Conservation (phyloP, 176 grass and related monocot genomes). For the Carex parvula region DNA sequence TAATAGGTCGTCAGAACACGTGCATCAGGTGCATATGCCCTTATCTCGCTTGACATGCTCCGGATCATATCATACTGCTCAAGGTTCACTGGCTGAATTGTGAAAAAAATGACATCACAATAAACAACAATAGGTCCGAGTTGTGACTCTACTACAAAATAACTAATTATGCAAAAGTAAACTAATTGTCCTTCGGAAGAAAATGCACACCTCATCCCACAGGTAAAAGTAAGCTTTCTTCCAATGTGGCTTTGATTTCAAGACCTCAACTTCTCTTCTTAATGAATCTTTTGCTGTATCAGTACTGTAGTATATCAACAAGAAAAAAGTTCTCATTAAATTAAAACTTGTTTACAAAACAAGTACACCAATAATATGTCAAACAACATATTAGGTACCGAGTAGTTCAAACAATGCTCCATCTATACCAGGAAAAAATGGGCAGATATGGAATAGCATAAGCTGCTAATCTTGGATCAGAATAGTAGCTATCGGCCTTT, state of each 20-base stretch:
- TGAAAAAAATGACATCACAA: conserved; percentile 23
- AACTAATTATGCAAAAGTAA: conserved; percentile 30
- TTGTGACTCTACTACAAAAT: not conserved
- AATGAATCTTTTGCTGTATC: conserved; percentile 73
- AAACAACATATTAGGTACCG: conserved; percentile 2
- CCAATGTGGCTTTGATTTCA: conserved; percentile 86
- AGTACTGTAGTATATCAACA: conserved; percentile 44
- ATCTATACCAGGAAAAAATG: conserved; percentile 73
- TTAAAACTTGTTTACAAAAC: conserved; percentile 20
- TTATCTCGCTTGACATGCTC: conserved; percentile 84
- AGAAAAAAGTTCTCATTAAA: conserved; percentile 17
- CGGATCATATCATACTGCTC: conserved; percentile 84
- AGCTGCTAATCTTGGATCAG: conserved; percentile 92
- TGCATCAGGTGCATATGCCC: conserved; percentile 70
- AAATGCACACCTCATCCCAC: conserved; percentile 79
- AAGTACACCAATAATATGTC: conserved; percentile 18
- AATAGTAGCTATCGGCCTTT: conserved; percentile 85
- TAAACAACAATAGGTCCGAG: not conserved
- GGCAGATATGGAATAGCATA: conserved; percentile 96
- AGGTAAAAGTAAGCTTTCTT: conserved; percentile 95
- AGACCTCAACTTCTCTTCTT: conserved; percentile 72
- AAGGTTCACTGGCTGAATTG: conserved; percentile 79
- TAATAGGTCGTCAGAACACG: conserved; percentile 96
- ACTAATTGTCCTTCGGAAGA: conserved; percentile 8
- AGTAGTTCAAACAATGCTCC: conserved; percentile 25